Percentiles rank a stretch among this genome's conserved stretches.
These are phyloP conservation scores for Apiospora pterosperma DNA, from an alignment of 2,329 filamentous ascomycete genomes.

Conservation along the genomic window DNA sequence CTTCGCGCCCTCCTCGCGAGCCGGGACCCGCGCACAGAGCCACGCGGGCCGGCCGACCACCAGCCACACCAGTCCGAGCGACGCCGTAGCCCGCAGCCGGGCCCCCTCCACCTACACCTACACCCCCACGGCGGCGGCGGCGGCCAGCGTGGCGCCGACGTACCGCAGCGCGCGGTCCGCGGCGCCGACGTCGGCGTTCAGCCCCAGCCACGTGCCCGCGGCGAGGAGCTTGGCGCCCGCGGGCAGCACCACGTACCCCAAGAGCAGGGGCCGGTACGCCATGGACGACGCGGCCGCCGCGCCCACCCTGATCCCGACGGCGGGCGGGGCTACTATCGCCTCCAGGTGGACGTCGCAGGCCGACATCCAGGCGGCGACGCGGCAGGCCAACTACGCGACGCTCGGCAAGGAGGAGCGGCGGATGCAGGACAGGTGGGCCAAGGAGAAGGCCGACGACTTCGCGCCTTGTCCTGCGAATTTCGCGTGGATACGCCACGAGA, in stretches of 20 bases:
- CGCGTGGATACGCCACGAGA: conserved; percentile 7
- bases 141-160: not conserved
- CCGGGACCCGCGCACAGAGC: not conserved
- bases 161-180: not conserved
- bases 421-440: conserved; percentile 14
- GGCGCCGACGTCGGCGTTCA: not conserved
- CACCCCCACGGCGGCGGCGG: not conserved
- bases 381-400: conserved; percentile 10
- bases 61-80: not conserved
- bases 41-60: not conserved
- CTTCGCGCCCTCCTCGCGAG: not conserved
- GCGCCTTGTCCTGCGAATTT: conserved; percentile 14
- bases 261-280: not conserved
- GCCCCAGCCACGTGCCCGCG: not conserved
- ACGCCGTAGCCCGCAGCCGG: not conserved
- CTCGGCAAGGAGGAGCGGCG: conserved; percentile 5
- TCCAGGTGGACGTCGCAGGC: conserved; percentile 9
- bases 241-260: not conserved
- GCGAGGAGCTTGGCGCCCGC: not conserved
- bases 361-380: conserved; percentile 10
- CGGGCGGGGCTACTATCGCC: not conserved
- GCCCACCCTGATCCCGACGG: conserved; percentile 5
- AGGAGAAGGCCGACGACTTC: conserved; percentile 10
- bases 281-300: not conserved
- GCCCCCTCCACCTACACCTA: not conserved